These are phyloP conservation scores for Aegilops tauschii DNA, from an alignment of 176 grass and related monocot species.

Conservation along the genomic window DNA sequence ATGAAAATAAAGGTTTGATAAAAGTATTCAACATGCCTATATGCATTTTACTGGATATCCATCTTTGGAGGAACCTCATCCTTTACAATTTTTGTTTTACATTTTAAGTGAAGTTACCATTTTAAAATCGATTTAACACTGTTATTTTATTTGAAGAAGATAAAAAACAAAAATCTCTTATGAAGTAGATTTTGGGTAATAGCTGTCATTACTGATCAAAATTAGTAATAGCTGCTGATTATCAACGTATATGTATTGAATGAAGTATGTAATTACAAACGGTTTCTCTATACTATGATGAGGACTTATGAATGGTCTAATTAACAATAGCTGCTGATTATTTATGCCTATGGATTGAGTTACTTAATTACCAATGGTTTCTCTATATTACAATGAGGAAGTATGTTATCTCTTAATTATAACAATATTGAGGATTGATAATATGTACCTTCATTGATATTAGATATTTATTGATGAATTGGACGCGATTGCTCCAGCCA, in stretches of 20 bases:
- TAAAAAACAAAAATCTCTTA: not conserved
- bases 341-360: not conserved
- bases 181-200: not conserved
- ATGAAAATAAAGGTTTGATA: not conserved
- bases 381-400: not conserved
- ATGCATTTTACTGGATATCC: not conserved
- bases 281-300: not conserved
- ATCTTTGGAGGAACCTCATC: not conserved
- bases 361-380: conserved; percentile 2
- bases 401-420: not conserved
- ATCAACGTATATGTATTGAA: not conserved
- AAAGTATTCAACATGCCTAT: not conserved
- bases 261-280: not conserved
- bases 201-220: not conserved
- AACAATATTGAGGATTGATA: conserved; percentile 14
- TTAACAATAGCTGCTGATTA: conserved; percentile 11
- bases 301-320: not conserved
- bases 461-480: conserved; percentile 98
- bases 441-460: conserved; percentile 31
- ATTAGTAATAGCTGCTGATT: conserved; percentile 10
- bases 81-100: not conserved
- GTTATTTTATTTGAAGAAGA: not conserved
- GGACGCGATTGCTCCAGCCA: conserved; percentile 95
- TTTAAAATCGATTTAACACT: not conserved
- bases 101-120: conserved; percentile 8